Evolutionary conservation across 257 asterid species (phyloP), one percentile per base, ranked within the genome.

Genomic region (Orobanche coerulescens): DNA sequence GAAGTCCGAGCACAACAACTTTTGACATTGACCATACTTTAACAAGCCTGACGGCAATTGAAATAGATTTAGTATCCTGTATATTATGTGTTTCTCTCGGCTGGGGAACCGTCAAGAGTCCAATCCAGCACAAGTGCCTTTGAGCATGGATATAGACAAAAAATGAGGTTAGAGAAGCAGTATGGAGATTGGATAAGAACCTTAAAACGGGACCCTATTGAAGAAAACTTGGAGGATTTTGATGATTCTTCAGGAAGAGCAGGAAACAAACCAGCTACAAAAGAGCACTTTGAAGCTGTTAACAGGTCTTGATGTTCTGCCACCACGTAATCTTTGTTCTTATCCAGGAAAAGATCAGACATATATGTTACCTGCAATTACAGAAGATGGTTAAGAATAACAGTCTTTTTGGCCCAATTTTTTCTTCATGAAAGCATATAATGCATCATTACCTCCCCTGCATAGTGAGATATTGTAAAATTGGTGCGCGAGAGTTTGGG

Each of bases 401-500:
- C 36, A 63, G 39, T 37, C 25, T 48, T 68, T 20, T 12, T 58
- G 47, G 64, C 16, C 60, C 52, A n/a, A 22, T 2, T 20, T 56
- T 53, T 56, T 62, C 13, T 16, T 54, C 14, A 26, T 24, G 66
- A 49, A 60, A 43, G 64, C 63, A 64, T 15, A 56, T 74, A 62
- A 46, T 34, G 30, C 58, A 58, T 46, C 73, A 66, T 56, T 82
- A 93, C 99, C 97, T 93, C 99, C 72, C 99, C 99, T 11, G 99
- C 99, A 79, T 93, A 93, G 73, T 93, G 99, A 76, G 96, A 83
- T 63, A 93, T 84, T 16, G 96, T 85, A 73, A 93, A 93, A 73
- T 82, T 89, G 76, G 99, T 93, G 66, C 97, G 94, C 36, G 99
- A 93, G 64, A 93, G 97, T 79, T 93, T 93, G 44, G 99, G 97